A percentile compares a stretch with the other conserved stretches of the same genome.
Evolutionary conservation across 352 stramenopile species (phyloP).

Genomic region (Phytophthora quininea): DNA sequence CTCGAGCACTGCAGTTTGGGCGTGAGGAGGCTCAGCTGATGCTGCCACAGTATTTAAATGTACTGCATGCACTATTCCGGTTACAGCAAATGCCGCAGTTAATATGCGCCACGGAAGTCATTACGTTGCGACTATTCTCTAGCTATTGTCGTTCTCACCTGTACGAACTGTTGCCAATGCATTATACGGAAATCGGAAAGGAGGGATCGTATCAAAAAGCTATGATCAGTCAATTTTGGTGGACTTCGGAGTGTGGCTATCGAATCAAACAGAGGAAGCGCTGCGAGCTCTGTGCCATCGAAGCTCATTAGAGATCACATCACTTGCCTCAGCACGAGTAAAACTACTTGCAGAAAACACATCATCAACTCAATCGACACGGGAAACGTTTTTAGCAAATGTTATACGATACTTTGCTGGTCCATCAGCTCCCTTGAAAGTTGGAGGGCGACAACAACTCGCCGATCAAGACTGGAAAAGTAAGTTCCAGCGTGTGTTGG

Average conservation of each 20-base stretch:
- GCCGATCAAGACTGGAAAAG: slow-evolving; percentile 42
- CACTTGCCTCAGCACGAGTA: slow-evolving; percentile 40
- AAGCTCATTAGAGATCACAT: slow-evolving; percentile 38
- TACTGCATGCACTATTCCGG: slow-evolving; percentile 61
- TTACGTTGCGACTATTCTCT: slow-evolving; percentile 52
- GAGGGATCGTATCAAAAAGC: slow-evolving; percentile 14
- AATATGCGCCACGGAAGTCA: slow-evolving; percentile 39
- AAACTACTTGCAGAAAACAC: slow-evolving; percentile 31
- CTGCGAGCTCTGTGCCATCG: slow-evolving; percentile 46
- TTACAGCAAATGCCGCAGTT: slow-evolving; percentile 51
- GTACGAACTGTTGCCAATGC: background rate
- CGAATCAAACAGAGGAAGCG: slow-evolving; percentile 50
- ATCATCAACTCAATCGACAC: background rate
- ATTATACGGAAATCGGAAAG: background rate
- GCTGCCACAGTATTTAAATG: slow-evolving; percentile 51
- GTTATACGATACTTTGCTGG: slow-evolving; percentile 43
- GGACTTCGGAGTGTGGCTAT: slow-evolving; percentile 50
- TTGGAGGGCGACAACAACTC: slow-evolving; percentile 1
- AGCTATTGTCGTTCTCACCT: slow-evolving; percentile 28
- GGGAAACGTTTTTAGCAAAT: slow-evolving; percentile 32
- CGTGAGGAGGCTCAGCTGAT: slow-evolving; percentile 43
- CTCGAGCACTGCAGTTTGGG: slow-evolving; percentile 27
- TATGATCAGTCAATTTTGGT: background rate
- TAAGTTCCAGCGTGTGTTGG: slow-evolving; percentile 39
- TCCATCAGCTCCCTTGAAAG: slow-evolving; percentile 20